phyloP scores from a whole-genome alignment of 1,284 basidiomycete genomes.

The Pseudozyma thailandica region DNA sequence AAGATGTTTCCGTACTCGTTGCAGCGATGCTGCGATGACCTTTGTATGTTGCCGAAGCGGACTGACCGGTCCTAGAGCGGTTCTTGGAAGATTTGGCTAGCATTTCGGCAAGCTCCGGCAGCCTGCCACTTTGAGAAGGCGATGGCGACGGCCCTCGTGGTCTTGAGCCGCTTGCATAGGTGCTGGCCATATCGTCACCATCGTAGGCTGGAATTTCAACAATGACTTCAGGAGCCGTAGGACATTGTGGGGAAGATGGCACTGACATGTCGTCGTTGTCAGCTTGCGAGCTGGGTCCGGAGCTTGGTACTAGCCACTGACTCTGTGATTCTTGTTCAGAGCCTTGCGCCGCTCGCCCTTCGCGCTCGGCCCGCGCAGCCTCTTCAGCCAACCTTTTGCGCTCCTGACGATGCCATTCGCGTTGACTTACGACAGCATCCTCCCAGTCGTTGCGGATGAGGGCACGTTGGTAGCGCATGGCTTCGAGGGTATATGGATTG shows the following conservation, averaged over 20 bases:
- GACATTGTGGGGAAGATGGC: conserved; percentile 16
- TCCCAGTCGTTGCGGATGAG: conserved; percentile 69
- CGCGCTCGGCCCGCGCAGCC: conserved; percentile 29
- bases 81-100: conserved; percentile 4
- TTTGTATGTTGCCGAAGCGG: conserved; percentile 25
- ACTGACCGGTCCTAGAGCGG: not conserved
- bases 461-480: conserved; percentile 63
- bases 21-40: conserved; percentile 12
- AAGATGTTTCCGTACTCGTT: not conserved
- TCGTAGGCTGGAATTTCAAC: conserved; percentile 26
- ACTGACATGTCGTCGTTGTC: conserved; percentile 22
- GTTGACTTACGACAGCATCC: conserved; percentile 68
- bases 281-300: conserved; percentile 38
- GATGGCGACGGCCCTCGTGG: conserved; percentile 11
- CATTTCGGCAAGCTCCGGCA: conserved; percentile 38
- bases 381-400: conserved; percentile 37
- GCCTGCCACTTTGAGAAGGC: conserved; percentile 26
- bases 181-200: not conserved
- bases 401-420: conserved; percentile 55
- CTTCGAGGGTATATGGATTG: conserved; percentile 68
- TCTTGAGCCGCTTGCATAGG: not conserved
- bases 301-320: conserved; percentile 43
- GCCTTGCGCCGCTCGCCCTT: conserved; percentile 10
- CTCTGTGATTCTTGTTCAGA: conserved; percentile 31
- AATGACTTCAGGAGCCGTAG: conserved; percentile 14